These are phyloP conservation scores for Diaporthe citri DNA, from an alignment of 2,329 filamentous ascomycete species.

Conservation along the genomic window DNA sequence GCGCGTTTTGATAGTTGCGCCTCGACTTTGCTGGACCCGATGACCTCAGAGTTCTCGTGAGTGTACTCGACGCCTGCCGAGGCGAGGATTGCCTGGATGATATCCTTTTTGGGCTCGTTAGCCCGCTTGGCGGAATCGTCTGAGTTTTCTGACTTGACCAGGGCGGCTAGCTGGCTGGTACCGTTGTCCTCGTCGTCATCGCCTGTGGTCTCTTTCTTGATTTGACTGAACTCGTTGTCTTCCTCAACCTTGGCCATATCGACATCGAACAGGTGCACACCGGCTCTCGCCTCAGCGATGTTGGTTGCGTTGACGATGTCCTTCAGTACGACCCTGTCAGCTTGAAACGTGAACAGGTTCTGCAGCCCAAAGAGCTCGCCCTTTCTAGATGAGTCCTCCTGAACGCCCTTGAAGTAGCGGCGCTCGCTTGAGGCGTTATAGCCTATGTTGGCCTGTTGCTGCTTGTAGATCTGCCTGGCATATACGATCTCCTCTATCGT, in stretches of 20 bases:
- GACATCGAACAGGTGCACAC: constrained; percentile 83
- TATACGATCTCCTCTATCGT: constrained; percentile 99
- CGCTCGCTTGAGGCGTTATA: constrained; percentile 94
- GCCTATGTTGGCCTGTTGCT: constrained; percentile 97
- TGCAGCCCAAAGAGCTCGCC: constrained; percentile 93
- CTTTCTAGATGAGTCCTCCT: constrained; percentile 83
- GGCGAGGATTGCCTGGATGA: constrained; percentile 89
- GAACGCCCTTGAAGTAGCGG: constrained; percentile 94
- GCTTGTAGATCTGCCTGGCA: constrained; percentile 97
- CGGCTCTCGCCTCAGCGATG: constrained; percentile 90
- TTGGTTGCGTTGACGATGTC: constrained; percentile 99
- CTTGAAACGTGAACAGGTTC: constrained; percentile 88
- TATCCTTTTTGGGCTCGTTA: constrained; percentile 70
- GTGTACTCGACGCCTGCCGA: constrained; percentile 93
- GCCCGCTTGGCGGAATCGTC: constrained; percentile 51
- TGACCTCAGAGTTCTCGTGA: constrained; percentile 95
- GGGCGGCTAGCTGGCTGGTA: constrained; percentile 78
- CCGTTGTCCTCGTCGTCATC: constrained; percentile 73
- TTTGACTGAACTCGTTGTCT: constrained; percentile 50
- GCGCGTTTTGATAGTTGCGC: constrained; percentile 84
- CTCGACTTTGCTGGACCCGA: constrained; percentile 94
- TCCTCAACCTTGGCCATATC: constrained; percentile 74
- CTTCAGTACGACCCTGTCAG: constrained; percentile 83
- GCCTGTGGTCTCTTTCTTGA: constrained; percentile 59
- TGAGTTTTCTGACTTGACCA: constrained; percentile 64